Evolutionary conservation across 768 basidiomycete genomes (phyloP), one percentile per base, ranked within the genome.

Genomic region (Lactarius akahatsu): DNA sequence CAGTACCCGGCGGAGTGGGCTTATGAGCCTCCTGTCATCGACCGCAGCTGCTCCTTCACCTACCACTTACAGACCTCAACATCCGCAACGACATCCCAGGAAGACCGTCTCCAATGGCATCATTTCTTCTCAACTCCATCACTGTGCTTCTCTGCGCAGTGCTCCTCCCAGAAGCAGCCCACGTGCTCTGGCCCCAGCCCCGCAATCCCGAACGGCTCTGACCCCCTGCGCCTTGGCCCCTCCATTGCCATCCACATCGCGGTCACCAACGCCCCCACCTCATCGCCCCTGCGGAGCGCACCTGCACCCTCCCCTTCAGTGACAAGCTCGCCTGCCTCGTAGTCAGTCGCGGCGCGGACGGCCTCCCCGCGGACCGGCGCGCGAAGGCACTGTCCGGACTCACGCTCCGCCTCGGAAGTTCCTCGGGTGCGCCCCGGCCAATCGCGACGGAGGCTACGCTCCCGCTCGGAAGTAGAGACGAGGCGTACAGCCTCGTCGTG

Each of bases 271-370:
- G n/a, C 74, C 83, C 1, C 86, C 88, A 91, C 74, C 78, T 91
- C 54, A 65, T 78, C 23, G 82, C 80, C 23, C 89, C 89, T 45
- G 80, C 85, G 34, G 56, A 73, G 8, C 83, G 82, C 54, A 83
- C 87, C 0, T 79, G 79, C 65, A 43, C 62, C 2, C 78, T 50
- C 4, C 47, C 69, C 4, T n/a, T 26, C 36, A 80, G 77, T 5
- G 90, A 90, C 73, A 82, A 84, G 70, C 83, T 87, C 30, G 80
- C 82, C 66, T 77, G 84, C 11, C 83, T 90, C 50, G 79, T 84
- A 38, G 80, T 85, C 28, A 85, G 85, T n/a, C 84, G 87, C 57
- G 87, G 87, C 2, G 74, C 80, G 4, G 78, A 77, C 9, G 84
- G 87, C 71, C 77, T 74, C 0, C 52, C 60, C 6, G 73, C 73